These are phyloP conservation scores for Parmelia sp. DNA, from an alignment of 495 filamentous ascomycete species.

Conservation along the genomic window DNA sequence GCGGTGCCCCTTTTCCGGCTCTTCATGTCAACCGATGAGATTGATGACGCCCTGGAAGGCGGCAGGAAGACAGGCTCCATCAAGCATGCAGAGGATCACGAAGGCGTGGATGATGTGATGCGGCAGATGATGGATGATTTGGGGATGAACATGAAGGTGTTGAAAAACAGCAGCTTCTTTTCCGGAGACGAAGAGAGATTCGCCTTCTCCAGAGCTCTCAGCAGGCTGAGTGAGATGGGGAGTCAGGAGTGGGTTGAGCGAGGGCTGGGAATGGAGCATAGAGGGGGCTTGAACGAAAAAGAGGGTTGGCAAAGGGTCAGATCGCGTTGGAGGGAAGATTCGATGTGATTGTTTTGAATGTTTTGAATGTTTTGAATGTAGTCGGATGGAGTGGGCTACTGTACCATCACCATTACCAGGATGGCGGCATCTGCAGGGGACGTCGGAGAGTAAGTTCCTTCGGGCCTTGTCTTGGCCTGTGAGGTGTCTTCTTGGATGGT, in stretches of 20 bases:
- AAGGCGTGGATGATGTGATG: constrained; percentile 73
- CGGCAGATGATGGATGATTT: constrained; percentile 90
- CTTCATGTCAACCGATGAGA: constrained; percentile 78
- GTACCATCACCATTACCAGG: too few relatives aligned
- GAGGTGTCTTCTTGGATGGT: background rate
- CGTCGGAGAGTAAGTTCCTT: background rate
- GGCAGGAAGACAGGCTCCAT: constrained; percentile 32
- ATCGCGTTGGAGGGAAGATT: constrained; percentile 65
- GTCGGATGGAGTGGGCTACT: background rate
- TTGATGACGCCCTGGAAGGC: constrained; percentile 41
- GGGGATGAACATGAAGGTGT: constrained; percentile 73
- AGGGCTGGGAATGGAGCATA: constrained; percentile 59
- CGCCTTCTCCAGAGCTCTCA: constrained; percentile 86
- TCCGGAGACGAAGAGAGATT: constrained; percentile 95
- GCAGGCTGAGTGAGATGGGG: constrained; percentile 84
- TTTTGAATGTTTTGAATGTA: too few relatives aligned
- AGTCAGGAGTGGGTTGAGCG: constrained; percentile 91
- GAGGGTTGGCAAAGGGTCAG: constrained; percentile 60
- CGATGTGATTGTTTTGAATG: constrained; percentile 48
- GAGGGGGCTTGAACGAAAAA: constrained; percentile 54
- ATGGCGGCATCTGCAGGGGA: background rate
- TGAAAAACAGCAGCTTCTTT: constrained; percentile 84
- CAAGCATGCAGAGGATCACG: constrained; percentile 39
- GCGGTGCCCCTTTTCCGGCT: constrained; percentile 76
- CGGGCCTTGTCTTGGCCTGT: background rate